These are phyloP conservation scores for Colletotrichum incanum DNA, from an alignment of 2,329 filamentous ascomycete species.

Conservation along the genomic window DNA sequence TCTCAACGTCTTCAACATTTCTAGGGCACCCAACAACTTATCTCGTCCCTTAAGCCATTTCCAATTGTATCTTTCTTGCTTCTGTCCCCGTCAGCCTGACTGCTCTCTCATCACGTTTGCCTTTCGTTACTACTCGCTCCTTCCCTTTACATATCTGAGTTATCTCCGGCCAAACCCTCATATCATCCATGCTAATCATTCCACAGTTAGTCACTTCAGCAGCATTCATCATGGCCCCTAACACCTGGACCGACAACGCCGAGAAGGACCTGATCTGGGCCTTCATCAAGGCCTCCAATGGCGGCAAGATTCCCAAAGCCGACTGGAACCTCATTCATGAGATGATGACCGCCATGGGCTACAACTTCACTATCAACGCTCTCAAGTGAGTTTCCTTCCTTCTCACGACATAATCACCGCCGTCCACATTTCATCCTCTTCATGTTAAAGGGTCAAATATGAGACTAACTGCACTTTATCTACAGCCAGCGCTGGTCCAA, in stretches of 20 bases:
- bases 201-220: not conserved
- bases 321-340: conserved; percentile 54
- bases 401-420: not conserved
- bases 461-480: not conserved
- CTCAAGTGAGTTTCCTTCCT: conserved; percentile 52
- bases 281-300: conserved; percentile 48
- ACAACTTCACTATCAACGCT: conserved; percentile 57
- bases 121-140: too few species aligned
- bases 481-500: conserved; percentile 59
- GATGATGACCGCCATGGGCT: conserved; percentile 53
- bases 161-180: too few species aligned
- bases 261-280: conserved; percentile 58
- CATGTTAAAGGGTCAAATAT: not conserved
- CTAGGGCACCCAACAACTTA: not conserved
- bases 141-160: not conserved
- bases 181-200: not conserved
- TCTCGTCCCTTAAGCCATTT: too few species aligned
- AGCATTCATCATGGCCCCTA: conserved; percentile 1
- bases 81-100: not conserved
- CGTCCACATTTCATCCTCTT: not conserved
- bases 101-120: not conserved
- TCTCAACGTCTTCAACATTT: not conserved
- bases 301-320: conserved; percentile 47
- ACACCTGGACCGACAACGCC: conserved; percentile 51
- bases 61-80: too few species aligned